A percentile compares a stretch with the other conserved stretches of the same genome.
Evolutionary conservation across 1,139 yeast species (phyloP).

Genomic region (Nakaseomyces delphensis): DNA sequence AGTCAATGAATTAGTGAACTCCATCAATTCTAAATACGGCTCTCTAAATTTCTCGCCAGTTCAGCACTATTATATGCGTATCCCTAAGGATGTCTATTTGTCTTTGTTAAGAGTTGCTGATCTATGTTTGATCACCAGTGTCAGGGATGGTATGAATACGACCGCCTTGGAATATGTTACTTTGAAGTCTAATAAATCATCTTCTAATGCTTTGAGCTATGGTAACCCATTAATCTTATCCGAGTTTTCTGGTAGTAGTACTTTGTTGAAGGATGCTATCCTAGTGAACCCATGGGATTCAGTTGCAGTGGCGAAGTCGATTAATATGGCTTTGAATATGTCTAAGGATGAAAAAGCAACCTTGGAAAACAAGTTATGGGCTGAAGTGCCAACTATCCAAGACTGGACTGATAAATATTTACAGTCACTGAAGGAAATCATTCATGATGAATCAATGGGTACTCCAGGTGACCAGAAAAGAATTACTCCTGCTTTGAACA

Average conservation of each 20-base stretch:
- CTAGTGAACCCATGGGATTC: conserved; percentile 96
- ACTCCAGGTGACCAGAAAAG: conserved; percentile 31
- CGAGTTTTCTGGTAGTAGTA: conserved; percentile 89
- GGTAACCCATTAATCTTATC: conserved; percentile 74
- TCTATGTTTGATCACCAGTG: conserved; percentile 76
- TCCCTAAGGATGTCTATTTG: conserved; percentile 80
- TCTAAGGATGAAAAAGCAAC: conserved; percentile 36
- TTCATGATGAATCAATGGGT: conserved; percentile 8
- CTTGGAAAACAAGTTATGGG: conserved; percentile 48
- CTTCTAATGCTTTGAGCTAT: conserved; percentile 18
- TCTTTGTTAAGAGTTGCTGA: conserved; percentile 87
- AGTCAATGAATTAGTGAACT: conserved; percentile 67
- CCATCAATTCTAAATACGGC: conserved; percentile 79
- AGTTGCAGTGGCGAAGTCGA: conserved; percentile 81
- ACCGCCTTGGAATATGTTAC: conserved; percentile 88
- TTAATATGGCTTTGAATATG: conserved; percentile 58
- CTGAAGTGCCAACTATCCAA: conserved; percentile 68
- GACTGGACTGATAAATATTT: conserved; percentile 69
- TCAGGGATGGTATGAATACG: conserved; percentile 95
- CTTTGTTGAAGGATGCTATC: conserved; percentile 68
- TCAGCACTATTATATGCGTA: conserved; percentile 83
- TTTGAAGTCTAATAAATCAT: conserved; percentile 57
- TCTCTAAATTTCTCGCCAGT: conserved; percentile 73
- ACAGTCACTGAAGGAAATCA: conserved; percentile 16
- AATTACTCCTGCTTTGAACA: conserved; percentile 74